Evolutionary conservation across 2,329 filamentous ascomycete species (phyloP).

Genomic region (Sphaerulina vaccinii): DNA sequence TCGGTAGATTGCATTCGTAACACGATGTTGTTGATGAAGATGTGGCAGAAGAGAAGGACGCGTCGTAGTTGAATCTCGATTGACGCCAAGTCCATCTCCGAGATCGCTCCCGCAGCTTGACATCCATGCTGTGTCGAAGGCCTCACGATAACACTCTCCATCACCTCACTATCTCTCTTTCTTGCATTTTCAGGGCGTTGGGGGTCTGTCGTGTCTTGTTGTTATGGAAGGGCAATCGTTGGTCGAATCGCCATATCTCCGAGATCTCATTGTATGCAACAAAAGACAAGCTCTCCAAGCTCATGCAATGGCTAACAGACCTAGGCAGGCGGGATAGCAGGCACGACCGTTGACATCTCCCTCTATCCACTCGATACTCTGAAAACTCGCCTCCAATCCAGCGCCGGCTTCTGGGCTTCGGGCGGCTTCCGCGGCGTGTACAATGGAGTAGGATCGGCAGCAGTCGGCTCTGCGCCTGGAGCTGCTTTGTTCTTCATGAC

Average conservation of each 20-base stretch:
- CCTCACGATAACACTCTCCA: background rate
- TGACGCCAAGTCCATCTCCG: background rate
- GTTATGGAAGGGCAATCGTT: constrained; percentile 12
- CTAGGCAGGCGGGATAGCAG: constrained; percentile 82
- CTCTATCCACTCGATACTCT: constrained; percentile 98
- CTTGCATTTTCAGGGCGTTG: constrained; percentile 6
- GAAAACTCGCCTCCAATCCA: constrained; percentile 93
- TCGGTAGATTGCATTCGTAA: background rate
- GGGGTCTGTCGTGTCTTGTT: background rate
- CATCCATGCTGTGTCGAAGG: background rate
- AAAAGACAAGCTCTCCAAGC: background rate
- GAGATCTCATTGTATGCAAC: constrained; percentile 46
- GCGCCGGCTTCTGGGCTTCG: constrained; percentile 70
- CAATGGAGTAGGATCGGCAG: constrained; percentile 81
- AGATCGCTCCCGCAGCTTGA: constrained; percentile 2
- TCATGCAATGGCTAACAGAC: constrained; percentile 15
- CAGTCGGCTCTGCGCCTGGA: constrained; percentile 88
- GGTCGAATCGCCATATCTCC: constrained; percentile 49
- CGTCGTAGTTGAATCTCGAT: background rate
- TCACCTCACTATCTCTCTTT: background rate
- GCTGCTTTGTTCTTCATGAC: constrained; percentile 87
- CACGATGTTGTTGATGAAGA: background rate
- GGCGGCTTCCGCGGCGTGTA: constrained; percentile 93
- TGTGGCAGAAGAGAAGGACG: background rate
- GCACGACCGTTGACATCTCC: constrained; percentile 92